A percentile compares a stretch with the other conserved stretches of the same genome.
Conservation (phyloP, 371 early-diverging fungal species). For the Mortierella sp. region DNA sequence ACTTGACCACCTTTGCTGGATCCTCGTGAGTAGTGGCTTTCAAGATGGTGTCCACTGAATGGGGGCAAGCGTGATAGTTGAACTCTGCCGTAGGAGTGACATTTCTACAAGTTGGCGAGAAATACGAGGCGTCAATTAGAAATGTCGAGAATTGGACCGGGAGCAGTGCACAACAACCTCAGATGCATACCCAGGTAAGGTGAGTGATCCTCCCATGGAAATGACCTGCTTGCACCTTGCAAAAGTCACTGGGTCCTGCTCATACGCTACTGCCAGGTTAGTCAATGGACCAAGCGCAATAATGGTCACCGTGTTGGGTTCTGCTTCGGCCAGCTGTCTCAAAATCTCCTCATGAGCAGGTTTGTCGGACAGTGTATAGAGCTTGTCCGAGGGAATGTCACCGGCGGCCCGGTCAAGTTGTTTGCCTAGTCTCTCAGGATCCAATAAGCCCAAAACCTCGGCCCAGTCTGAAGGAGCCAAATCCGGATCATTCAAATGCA, state of each 20-base stretch:
- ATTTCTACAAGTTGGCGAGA: conserved; percentile 48
- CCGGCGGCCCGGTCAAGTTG: conserved; percentile 30
- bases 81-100: conserved; percentile 65
- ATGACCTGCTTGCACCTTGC: conserved; percentile 61
- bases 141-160: too few species aligned
- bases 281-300: conserved; percentile 67
- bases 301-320: conserved; percentile 60
- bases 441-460: conserved; percentile 25
- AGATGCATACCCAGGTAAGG: conserved; percentile 34
- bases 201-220: conserved; percentile 60
- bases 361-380: conserved; percentile 54
- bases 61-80: conserved; percentile 65
- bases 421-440: conserved; percentile 39
- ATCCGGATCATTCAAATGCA: conserved; percentile 56
- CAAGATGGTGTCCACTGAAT: conserved; percentile 61
- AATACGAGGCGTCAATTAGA: neutral
- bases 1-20: conserved; percentile 37
- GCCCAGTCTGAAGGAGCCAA: conserved; percentile 58
- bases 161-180: neutral
- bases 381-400: conserved; percentile 24
- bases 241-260: conserved; percentile 60
- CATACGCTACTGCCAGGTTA: conserved; percentile 65
- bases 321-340: conserved; percentile 55
- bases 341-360: conserved; percentile 62
- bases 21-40: conserved; percentile 55